Percentiles rank a stretch among this genome's conserved stretches.
phyloP scores from a whole-genome alignment of 108 stramenopile genomes.

The Mediolabrus comicus region DNA sequence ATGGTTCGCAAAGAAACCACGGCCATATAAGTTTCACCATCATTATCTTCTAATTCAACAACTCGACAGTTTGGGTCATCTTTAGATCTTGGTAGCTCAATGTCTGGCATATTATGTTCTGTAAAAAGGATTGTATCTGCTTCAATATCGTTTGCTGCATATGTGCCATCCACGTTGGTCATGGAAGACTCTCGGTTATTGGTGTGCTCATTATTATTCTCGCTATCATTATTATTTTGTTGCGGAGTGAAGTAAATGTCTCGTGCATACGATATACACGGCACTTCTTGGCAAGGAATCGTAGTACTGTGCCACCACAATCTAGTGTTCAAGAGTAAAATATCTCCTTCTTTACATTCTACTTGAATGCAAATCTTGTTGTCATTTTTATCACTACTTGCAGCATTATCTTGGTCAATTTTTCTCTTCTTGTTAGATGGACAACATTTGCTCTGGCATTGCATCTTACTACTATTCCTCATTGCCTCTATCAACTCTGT shows the following conservation, averaged over 20 bases:
- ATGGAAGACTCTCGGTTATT: slow-evolving; percentile 29
- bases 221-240: slow-evolving; percentile 1
- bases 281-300: slow-evolving; percentile 58
- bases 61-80: slow-evolving; percentile 76
- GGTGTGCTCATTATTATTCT: background rate
- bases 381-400: background rate
- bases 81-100: slow-evolving; percentile 64
- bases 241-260: slow-evolving; percentile 64
- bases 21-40: slow-evolving; percentile 67
- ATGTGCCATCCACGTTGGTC: slow-evolving; percentile 86
- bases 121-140: slow-evolving; percentile 80
- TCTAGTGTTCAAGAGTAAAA: slow-evolving; percentile 77
- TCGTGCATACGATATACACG: slow-evolving; percentile 84
- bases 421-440: slow-evolving; percentile 26
- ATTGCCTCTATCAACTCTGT: slow-evolving; percentile 51
- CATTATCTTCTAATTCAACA: slow-evolving; percentile 59
- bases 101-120: slow-evolving; percentile 73
- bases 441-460: background rate
- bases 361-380: slow-evolving; percentile 31
- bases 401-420: background rate
- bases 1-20: slow-evolving; percentile 71
- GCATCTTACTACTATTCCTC: background rate
- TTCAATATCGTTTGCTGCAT: slow-evolving; percentile 76
- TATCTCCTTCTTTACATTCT: slow-evolving; percentile 75
- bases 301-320: slow-evolving; percentile 90